Conservation (phyloP, 2,329 filamentous ascomycete species). For the Paecilomyces sp. region DNA sequence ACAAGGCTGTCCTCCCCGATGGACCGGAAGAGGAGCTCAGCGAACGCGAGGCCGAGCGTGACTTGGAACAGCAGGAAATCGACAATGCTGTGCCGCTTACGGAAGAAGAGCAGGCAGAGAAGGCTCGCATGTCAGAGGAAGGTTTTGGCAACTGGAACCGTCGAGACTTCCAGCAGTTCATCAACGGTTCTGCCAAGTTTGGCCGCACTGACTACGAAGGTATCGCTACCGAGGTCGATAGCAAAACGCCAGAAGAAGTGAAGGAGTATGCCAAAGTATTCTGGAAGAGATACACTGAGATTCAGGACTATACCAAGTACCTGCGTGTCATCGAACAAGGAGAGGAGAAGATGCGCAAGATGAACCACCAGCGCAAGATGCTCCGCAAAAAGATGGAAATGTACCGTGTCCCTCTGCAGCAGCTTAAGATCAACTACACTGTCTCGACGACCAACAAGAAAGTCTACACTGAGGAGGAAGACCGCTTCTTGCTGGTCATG, state of each 20-base stretch:
- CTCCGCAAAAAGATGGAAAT: constrained; percentile 91
- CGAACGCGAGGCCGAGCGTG: constrained; percentile 79
- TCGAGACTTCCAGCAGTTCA: constrained; percentile 95
- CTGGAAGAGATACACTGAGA: constrained; percentile 90
- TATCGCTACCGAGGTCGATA: constrained; percentile 85
- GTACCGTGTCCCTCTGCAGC: constrained; percentile 94
- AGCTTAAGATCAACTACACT: constrained; percentile 97
- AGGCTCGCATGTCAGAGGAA: constrained; percentile 69
- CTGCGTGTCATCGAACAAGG: constrained; percentile 85
- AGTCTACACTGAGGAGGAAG: constrained; percentile 97
- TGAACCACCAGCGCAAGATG: constrained; percentile 87
- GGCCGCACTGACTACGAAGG: constrained; percentile 77
- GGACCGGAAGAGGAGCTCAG: constrained; percentile 81
- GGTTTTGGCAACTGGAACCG: constrained; percentile 95
- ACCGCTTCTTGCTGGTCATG: constrained; percentile 88
- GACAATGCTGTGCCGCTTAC: constrained; percentile 84
- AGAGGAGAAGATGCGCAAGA: constrained; percentile 80
- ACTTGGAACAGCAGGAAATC: constrained; percentile 83
- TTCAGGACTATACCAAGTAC: constrained; percentile 82
- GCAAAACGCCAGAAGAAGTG: constrained; percentile 78
- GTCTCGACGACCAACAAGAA: constrained; percentile 99
- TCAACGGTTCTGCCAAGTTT: constrained; percentile 90
- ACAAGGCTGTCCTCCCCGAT: constrained; percentile 85
- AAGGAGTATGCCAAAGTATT: constrained; percentile 90
- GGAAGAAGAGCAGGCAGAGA: constrained; percentile 82